Conservation (phyloP, 805 yeast species). For the Yamadazyma takamatsuzukensis region DNA sequence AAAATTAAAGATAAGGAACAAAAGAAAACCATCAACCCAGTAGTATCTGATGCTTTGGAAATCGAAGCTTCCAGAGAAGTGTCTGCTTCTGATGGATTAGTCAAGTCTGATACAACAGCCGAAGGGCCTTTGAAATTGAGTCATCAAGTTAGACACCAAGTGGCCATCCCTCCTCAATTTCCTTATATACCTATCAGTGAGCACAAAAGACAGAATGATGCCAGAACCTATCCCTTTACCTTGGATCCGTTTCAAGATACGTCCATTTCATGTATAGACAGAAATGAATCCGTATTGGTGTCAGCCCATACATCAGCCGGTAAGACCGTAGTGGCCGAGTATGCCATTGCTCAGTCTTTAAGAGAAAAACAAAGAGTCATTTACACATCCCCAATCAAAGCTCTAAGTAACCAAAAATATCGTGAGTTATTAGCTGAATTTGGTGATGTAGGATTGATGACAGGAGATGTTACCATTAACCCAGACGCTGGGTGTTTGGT, state of each 20-base stretch:
- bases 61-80: slow-evolving; percentile 89
- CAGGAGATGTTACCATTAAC: slow-evolving; percentile 98
- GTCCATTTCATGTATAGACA: slow-evolving; percentile 91
- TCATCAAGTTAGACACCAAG: slow-evolving; percentile 97
- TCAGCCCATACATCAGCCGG: slow-evolving; percentile 99
- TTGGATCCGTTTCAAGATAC: slow-evolving; percentile 98
- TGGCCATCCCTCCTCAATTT: slow-evolving; percentile 90
- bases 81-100: slow-evolving; percentile 71
- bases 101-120: slow-evolving; percentile 22
- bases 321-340: slow-evolving; percentile 95
- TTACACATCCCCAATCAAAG: slow-evolving; percentile 93
- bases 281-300: slow-evolving; percentile 90
- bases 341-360: slow-evolving; percentile 93
- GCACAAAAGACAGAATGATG: slow-evolving; percentile 74
- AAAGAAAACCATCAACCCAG: slow-evolving; percentile 53
- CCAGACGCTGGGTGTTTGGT: slow-evolving; percentile 98
- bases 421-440: slow-evolving; percentile 89
- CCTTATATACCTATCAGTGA: slow-evolving; percentile 85
- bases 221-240: slow-evolving; percentile 86
- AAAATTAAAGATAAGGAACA: slow-evolving; percentile 14
- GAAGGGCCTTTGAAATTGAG: slow-evolving; percentile 56
- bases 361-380: slow-evolving; percentile 90
- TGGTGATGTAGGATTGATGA: slow-evolving; percentile 97
- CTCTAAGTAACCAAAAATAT: slow-evolving; percentile 89
- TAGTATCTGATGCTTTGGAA: slow-evolving; percentile 83